Conservation (phyloP, 345 rosid species). For the Toxicodendron radicans region DNA sequence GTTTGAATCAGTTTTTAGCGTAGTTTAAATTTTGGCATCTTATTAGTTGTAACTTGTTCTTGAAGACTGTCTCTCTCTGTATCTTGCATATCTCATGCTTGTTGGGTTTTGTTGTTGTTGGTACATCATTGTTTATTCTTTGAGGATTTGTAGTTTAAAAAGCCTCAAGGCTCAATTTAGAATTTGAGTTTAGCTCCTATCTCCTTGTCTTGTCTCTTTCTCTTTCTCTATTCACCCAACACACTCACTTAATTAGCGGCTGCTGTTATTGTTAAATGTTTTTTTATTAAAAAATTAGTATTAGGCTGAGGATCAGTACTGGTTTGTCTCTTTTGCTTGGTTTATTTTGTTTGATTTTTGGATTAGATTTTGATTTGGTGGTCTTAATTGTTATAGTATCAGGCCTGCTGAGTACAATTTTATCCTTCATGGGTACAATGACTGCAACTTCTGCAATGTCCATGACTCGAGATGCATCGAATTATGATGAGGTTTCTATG, state of each 20-base stretch:
- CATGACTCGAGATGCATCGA: constrained; percentile 58
- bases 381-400: constrained; percentile 26
- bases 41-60: constrained; percentile 18
- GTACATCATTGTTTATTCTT: constrained; percentile 8
- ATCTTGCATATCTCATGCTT: not conserved
- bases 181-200: constrained; percentile 5
- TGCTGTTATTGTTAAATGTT: constrained; percentile 3
- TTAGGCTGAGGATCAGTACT: constrained; percentile 6
- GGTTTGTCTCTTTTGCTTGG: not conserved
- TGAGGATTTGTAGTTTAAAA: not conserved
- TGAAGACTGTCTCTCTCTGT: constrained; percentile 13
- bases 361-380: constrained; percentile 24
- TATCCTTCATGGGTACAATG: constrained; percentile 40
- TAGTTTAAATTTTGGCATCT: constrained; percentile 22
- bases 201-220: not conserved
- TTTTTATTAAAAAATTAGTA: constrained; percentile 24
- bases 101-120: constrained; percentile 18
- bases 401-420: constrained; percentile 1
- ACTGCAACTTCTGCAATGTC: constrained; percentile 54
- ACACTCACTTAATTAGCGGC: not conserved
- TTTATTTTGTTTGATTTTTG: not conserved
- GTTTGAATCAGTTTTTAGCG: constrained; percentile 24
- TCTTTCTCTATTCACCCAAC: not conserved
- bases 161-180: not conserved
- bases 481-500: constrained; percentile 79